Evolutionary conservation across 225 moss, liverwort and hornwort genomes (phyloP).

Genomic region (Polytrichum commune): DNA sequence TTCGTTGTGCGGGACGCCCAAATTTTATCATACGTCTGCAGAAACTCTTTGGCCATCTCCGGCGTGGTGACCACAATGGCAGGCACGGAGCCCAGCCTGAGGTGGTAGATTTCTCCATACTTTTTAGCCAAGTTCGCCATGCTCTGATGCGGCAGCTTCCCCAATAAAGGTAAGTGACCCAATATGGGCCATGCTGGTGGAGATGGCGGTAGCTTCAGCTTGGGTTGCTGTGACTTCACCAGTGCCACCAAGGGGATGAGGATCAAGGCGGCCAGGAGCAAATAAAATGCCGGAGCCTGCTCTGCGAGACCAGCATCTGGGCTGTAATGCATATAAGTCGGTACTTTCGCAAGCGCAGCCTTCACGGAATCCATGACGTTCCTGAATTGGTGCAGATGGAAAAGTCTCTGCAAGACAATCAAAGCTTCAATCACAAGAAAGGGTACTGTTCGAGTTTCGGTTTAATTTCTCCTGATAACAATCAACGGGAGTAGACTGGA

Average conservation of each 20-base stretch:
- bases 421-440: too few relatives aligned
- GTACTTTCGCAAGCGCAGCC: background rate
- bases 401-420: too few relatives aligned
- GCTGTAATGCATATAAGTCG: background rate
- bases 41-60: conserved; percentile 27
- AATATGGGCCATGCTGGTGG: conserved; percentile 37
- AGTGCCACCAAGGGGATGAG: conserved; percentile 1
- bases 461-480: background rate
- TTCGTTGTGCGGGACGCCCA: conserved; percentile 40
- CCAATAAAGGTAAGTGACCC: conserved; percentile 42
- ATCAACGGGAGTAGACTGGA: background rate
- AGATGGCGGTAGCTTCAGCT: conserved; percentile 33
- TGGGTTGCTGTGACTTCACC: background rate
- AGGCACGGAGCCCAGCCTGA: conserved; percentile 30
- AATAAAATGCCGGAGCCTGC: background rate
- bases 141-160: conserved; percentile 26
- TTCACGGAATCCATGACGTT: conserved; percentile 6
- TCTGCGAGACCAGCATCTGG: background rate
- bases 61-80: conserved; percentile 34
- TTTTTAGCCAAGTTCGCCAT: conserved; percentile 19
- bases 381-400: background rate
- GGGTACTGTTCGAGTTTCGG: background rate
- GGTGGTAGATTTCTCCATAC: conserved; percentile 29
- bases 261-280: background rate
- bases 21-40: conserved; percentile 33